Conservation (phyloP, 192 early-diverging fungal species). For the Coemansia aciculifera region DNA sequence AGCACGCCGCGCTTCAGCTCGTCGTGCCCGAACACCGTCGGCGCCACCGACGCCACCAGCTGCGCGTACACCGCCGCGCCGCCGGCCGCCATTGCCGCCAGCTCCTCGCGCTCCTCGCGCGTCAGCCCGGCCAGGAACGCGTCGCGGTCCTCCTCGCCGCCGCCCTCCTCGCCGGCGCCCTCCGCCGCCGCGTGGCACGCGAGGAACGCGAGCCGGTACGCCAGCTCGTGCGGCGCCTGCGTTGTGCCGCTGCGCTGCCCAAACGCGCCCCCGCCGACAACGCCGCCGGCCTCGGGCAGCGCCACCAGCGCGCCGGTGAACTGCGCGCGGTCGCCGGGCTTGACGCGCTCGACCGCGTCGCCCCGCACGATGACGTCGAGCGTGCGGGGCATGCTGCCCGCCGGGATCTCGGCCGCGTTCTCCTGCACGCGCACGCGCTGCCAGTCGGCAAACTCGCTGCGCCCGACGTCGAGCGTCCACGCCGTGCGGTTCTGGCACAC, state of each 20-base stretch:
- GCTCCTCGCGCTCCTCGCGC: slow-evolving; percentile 72
- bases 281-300: slow-evolving; percentile 85
- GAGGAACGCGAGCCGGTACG: slow-evolving; percentile 90
- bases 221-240: slow-evolving; percentile 60
- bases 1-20: slow-evolving; percentile 94
- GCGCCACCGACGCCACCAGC: slow-evolving; percentile 81
- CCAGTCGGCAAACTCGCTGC: slow-evolving; percentile 94
- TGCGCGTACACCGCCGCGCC: slow-evolving; percentile 71
- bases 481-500: slow-evolving; percentile 77
- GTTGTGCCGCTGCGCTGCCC: slow-evolving; percentile 63
- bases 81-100: slow-evolving; percentile 65
- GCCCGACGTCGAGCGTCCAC: slow-evolving; percentile 81
- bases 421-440: slow-evolving; percentile 96
- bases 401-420: slow-evolving; percentile 92
- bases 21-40: slow-evolving; percentile 91
- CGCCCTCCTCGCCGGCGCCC: slow-evolving; percentile 61
- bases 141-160: slow-evolving; percentile 64
- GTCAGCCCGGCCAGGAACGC: slow-evolving; percentile 66
- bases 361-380: slow-evolving; percentile 94
- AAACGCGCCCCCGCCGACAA: slow-evolving; percentile 81
- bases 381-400: slow-evolving; percentile 94
- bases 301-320: slow-evolving; percentile 90
- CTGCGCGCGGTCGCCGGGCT: slow-evolving; percentile 90
- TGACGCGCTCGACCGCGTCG: slow-evolving; percentile 90
- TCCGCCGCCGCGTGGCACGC: slow-evolving; percentile 66